Evolutionary conservation across 371 early-diverging fungal genomes (phyloP), one percentile per base, ranked within the genome.

Genomic region (Mortierella sp.): DNA sequence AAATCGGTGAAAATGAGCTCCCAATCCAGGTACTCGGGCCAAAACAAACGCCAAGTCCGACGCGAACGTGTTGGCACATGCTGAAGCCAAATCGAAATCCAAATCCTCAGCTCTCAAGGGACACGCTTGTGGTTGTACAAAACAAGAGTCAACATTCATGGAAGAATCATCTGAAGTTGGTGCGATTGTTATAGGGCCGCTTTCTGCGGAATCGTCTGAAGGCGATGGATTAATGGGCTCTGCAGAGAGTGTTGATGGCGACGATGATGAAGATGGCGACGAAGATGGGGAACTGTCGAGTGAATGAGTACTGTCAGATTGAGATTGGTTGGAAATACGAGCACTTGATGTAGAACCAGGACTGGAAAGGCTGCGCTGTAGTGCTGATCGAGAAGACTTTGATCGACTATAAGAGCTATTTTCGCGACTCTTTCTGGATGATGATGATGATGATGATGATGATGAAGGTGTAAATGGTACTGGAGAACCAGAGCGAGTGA

Each of bases 1-100:
- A 37, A 80, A 80, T 51, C 80, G 75, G 60, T 80, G 80, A 54
- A 80, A 75, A 62, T 80, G 80, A 5, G 80, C 80, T 10, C 80
- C 80, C 37, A 80, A 51, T 16, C 80, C 80, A 5, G 80, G 80
- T 2, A 80, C 80, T 22, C 80, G 75, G 1, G 80, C 80, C 30
- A 80, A 35, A 2, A 80, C 80, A 65, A 75, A 80, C 6, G 80
- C 80, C 66, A 80, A 37, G 47, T 80, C 80, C 1, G 80, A 74
- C 16, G 80, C 75, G 68, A 80, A 80, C 3, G 80, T 75, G 68
- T 80, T 80, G 60, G 80, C 80, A 47, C 80, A 80, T 1, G 75
- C 80, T 4, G 80, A 80, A 0, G 80, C 80, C 24, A 80, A 32
- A 62, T 80, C 80, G 45, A 80, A 80, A 32, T 71, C 80, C 20